Evolutionary conservation across 345 rosid genomes (phyloP), one percentile per base, ranked within the genome.

Genomic region (Salix purpurea): DNA sequence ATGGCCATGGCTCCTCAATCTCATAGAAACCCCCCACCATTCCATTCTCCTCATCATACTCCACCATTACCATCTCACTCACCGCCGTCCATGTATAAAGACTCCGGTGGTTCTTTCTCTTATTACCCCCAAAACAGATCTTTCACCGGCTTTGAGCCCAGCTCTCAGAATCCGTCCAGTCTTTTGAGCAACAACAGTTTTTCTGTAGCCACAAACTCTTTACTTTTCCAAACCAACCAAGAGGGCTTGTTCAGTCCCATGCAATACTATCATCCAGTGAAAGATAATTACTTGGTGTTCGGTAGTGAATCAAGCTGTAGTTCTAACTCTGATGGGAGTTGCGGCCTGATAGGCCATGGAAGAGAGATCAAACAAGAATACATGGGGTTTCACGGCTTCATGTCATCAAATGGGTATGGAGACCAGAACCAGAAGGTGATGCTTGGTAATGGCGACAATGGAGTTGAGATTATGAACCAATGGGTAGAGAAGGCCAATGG

Each of bases 221-320:
- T 80, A n/a, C 39, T 70, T 34, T 71, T 75, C 44, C 85, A 77
- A 56, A 69, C 28, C 26, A 71, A 19, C 64, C 89, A 80, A 18
- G 85, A 83, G 40, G 50, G 66, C 19, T 56, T 77, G 70, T 6
- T 81, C 69, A 82, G 84, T 79, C 78, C 86, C 40, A 65, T 78
- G 81, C 84, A 82, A 56, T 78, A 65, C 64, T 81, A 85, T 48
- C 77, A 80, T 74, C 85, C 85, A 61, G 69, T 82, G 54, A 89
- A 84, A 50, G 85, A 82, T 32, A 89, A 88, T 76, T 60, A 87
- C 24, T 76, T 90, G 37, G 74, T 82, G 72, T 87, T 87, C 86
- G 92, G 94, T 36, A 84, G 89, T 83, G 92, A 79, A 77, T 85
- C 86, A 75, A 88, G 92, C 48, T 87, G 87, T 80, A 90, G 87